Percentiles rank a stretch among this genome's conserved stretches.
These are phyloP conservation scores for Euphorbia peplus DNA, from an alignment of 345 rosid species.

Conservation along the genomic window DNA sequence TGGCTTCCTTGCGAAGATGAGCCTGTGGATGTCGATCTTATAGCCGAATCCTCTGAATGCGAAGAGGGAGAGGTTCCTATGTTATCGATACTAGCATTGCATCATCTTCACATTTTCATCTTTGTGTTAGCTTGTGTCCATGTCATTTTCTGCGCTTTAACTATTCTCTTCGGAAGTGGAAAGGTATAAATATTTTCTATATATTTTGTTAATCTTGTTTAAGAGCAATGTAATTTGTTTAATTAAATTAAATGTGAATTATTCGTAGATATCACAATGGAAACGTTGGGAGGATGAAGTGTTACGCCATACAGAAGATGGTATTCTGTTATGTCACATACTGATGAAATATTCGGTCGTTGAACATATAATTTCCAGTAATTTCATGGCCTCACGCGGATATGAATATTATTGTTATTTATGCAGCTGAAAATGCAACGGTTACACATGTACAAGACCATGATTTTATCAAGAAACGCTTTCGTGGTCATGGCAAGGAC, in stretches of 20 bases:
- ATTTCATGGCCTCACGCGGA: too few relatives aligned
- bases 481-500: constrained; percentile 64
- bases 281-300: constrained; percentile 69
- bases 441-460: constrained; percentile 59
- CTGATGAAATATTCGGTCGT: too few relatives aligned
- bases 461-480: constrained; percentile 62
- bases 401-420: not conserved
- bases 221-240: not conserved
- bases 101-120: constrained; percentile 83
- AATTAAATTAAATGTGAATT: too few relatives aligned
- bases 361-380: too few relatives aligned
- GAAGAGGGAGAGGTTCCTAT: constrained; percentile 53
- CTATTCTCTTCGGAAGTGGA: constrained; percentile 68
- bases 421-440: constrained; percentile 34
- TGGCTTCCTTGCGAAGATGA: constrained; percentile 61
- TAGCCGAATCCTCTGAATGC: not conserved
- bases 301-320: constrained; percentile 31
- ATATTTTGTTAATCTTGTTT: not conserved
- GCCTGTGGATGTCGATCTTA: constrained; percentile 7
- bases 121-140: constrained; percentile 74
- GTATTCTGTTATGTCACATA: constrained; percentile 24
- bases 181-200: constrained; percentile 32
- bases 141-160: constrained; percentile 64
- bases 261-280: constrained; percentile 79
- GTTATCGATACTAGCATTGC: constrained; percentile 59